Evolutionary conservation across 176 grass and related monocot species (phyloP).

Genomic region (Guadua angustifolia): DNA sequence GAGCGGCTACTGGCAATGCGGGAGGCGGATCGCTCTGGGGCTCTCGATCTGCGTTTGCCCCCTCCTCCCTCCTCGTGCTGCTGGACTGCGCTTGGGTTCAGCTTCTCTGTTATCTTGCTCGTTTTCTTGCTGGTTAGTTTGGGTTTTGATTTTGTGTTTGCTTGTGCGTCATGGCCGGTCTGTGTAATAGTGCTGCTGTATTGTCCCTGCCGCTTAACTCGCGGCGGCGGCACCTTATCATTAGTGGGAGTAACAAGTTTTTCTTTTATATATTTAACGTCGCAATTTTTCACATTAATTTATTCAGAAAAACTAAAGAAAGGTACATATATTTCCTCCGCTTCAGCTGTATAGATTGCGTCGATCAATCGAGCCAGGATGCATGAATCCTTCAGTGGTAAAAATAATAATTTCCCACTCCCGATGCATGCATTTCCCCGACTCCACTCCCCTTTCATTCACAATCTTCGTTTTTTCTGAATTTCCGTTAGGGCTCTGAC

Average conservation of each 20-base stretch:
- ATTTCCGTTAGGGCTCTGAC: no score
- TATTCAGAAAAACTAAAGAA: no score
- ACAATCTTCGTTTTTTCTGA: no score
- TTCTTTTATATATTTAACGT: not conserved
- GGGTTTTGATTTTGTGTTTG: constrained; percentile 49
- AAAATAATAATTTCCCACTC: no score
- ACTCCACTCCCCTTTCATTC: no score
- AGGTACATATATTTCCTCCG: no score
- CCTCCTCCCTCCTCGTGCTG: not conserved
- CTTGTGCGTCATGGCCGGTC: constrained; percentile 49
- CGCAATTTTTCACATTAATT: not conserved
- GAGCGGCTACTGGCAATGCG: constrained; percentile 43
- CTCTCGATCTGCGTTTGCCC: constrained; percentile 41
- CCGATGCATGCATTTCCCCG: no score
- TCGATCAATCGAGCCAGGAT: no score
- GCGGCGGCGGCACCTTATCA: not conserved
- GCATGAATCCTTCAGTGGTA: no score
- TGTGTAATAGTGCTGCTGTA: constrained; percentile 9
- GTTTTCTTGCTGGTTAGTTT: constrained; percentile 42
- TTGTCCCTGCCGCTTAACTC: not conserved
- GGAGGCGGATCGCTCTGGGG: constrained; percentile 41
- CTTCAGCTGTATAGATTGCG: no score
- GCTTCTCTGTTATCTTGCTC: constrained; percentile 25
- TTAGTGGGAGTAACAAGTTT: not conserved
- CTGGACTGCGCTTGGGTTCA: constrained; percentile 34